Evolutionary conservation across 2,329 filamentous ascomycete genomes (phyloP), one percentile per base, ranked within the genome.

Genomic region (Metarhizium anisopliae): DNA sequence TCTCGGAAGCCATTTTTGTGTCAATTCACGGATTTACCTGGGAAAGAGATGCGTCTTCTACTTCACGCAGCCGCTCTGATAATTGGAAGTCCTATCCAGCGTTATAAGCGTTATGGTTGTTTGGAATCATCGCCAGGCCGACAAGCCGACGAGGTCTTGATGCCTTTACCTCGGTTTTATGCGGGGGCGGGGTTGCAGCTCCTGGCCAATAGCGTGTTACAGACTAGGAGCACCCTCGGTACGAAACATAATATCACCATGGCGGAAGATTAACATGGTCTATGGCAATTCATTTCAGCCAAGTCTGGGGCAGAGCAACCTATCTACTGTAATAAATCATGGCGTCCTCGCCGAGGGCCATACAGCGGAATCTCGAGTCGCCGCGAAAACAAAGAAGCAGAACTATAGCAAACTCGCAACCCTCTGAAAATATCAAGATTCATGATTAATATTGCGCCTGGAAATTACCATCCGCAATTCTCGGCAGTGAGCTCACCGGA

Each of bases 1-100:
- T 53, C 29, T 59, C 55, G 43, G 51, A 43, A 8, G 62, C 52
- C 66, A 67, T 67, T 29, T 49, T 49, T 13, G 18, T 16, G 25
- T 49, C 11, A 20, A 7, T 16, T 13, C 20, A 5, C 6, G 13
- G 3, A 4, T 29, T 13, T 14, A 30, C 5, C 7, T 11, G 8
- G 5, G 2, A 20, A 25, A 11, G 43, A 47, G 43, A 47, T 10
- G 18, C 5, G 7, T 6, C 4, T 25, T 11, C 25, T 49, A 16
- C 6, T n/a, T 30, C 16, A 4, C 42, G 18, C 20, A 20, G 18
- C 5, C 16, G n/a, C 6, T 42, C n/a, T 25, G 18, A 45, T 20
- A 16, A 3, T 42, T 54, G 32, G 13, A 16, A 40, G 5, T 2
- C 4, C 13, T 11, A 16, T 11, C 10, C 13, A 13, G 14, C 11